A percentile compares a stretch with the other conserved stretches of the same genome.
phyloP scores from a whole-genome alignment of 2,329 filamentous ascomycete genomes.

The Aspergillus latus region DNA sequence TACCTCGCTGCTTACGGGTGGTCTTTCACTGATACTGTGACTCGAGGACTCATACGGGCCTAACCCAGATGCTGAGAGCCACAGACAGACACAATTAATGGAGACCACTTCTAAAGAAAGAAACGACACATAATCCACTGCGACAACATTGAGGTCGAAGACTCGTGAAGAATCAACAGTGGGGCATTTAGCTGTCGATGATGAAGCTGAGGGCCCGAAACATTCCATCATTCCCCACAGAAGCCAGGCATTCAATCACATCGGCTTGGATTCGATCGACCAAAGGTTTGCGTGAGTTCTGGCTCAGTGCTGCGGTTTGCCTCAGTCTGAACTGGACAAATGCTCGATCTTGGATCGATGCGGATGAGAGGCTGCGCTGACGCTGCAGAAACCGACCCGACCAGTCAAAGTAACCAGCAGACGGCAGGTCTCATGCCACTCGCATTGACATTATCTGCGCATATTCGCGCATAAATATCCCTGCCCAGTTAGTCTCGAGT shows the following conservation, averaged over 20 bases:
- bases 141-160: neutral
- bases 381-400: neutral
- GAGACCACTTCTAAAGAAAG: neutral
- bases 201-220: slow-evolving; percentile 6
- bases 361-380: neutral
- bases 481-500: neutral
- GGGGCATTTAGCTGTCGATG: slow-evolving; percentile 7
- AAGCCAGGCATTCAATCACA: neutral
- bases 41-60: too few relatives aligned
- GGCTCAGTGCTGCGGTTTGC: neutral
- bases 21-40: too few relatives aligned
- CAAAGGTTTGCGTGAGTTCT: neutral
- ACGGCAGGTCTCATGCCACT: neutral
- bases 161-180: neutral
- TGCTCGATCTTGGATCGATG: neutral
- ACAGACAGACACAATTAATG: neutral
- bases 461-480: neutral
- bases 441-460: neutral
- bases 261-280: neutral
- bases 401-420: neutral
- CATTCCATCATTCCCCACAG: slow-evolving; percentile 1
- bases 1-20: too few relatives aligned
- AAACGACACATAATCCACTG: slow-evolving; percentile 8
- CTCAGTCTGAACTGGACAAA: neutral
- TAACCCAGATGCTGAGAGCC: neutral